Evolutionary conservation across 2,329 filamentous ascomycete genomes (phyloP).

Genomic region (Clonostachys byssicola): DNA sequence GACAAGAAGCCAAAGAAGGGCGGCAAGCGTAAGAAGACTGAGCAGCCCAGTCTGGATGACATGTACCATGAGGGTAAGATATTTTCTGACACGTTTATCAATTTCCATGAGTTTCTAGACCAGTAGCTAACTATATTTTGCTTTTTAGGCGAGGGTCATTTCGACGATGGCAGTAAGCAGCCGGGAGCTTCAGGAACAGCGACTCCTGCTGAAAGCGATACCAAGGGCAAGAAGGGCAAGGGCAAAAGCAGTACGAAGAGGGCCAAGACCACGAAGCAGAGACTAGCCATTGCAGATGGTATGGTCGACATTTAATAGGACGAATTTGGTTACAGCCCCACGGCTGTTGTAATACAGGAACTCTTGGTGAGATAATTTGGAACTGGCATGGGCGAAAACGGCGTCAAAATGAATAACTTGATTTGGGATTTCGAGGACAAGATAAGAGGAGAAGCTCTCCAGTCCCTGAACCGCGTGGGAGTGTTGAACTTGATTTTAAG

Average conservation of each 20-base stretch:
- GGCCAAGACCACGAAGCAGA: conserved; percentile 65
- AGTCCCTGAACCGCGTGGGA: too few species aligned
- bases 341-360: too few species aligned
- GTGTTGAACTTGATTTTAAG: too few species aligned
- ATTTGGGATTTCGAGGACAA: too few species aligned
- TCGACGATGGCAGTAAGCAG: conserved; percentile 77
- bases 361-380: too few species aligned
- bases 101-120: neutral
- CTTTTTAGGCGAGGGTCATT: conserved; percentile 81
- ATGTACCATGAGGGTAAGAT: conserved; percentile 97
- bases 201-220: conserved; percentile 65
- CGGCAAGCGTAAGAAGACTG: conserved; percentile 48
- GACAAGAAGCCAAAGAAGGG: conserved; percentile 63
- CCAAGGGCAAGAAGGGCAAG: conserved; percentile 52
- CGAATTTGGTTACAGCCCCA: too few species aligned
- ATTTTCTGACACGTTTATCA: neutral
- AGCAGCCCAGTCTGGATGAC: conserved; percentile 74
- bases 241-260: conserved; percentile 48
- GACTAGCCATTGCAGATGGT: conserved; percentile 64
- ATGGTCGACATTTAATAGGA: conserved; percentile 14
- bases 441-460: too few species aligned
- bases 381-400: too few species aligned
- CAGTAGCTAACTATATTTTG: conserved; percentile 13
- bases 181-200: conserved; percentile 67
- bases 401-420: too few species aligned